A percentile compares a stretch with the other conserved stretches of the same genome.
Conservation (phyloP, 148 eudicot genomes). For the Limonium bicolor region DNA sequence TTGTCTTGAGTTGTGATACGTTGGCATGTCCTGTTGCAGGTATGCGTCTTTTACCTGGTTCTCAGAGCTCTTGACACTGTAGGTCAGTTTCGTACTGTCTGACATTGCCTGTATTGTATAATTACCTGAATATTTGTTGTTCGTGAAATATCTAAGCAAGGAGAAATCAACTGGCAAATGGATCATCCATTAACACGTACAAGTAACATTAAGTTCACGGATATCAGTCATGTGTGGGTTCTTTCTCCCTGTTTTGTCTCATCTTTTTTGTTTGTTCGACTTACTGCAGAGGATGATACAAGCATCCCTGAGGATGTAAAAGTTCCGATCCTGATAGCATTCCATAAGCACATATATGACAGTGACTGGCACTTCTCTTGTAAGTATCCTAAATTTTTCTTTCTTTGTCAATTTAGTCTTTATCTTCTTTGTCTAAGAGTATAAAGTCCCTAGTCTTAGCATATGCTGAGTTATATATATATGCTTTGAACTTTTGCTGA, state of each 20-base stretch:
- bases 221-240: too few relatives aligned
- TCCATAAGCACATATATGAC: conserved; percentile 72
- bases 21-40: conserved; percentile 49
- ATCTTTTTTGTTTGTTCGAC: not conserved
- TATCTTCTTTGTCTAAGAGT: not conserved
- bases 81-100: conserved; percentile 33
- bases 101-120: not conserved
- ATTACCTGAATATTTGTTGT: not conserved
- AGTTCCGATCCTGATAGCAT: conserved; percentile 65
- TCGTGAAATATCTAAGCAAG: not conserved
- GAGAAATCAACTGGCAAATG: too few relatives aligned
- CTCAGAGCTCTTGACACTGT: conserved; percentile 98
- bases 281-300: conserved; percentile 78
- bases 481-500: too few relatives aligned
- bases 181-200: too few relatives aligned
- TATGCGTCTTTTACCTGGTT: conserved; percentile 90
- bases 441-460: too few relatives aligned
- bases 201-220: too few relatives aligned
- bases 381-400: conserved; percentile 22
- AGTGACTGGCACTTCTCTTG: conserved; percentile 87
- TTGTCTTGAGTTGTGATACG: too few relatives aligned
- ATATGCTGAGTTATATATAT: too few relatives aligned
- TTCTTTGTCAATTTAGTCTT: not conserved
- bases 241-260: too few relatives aligned
- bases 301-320: conserved; percentile 72